A percentile compares a stretch with the other conserved stretches of the same genome.
phyloP scores from a whole-genome alignment of 2,329 filamentous ascomycete species.

The Curvularia lunata region DNA sequence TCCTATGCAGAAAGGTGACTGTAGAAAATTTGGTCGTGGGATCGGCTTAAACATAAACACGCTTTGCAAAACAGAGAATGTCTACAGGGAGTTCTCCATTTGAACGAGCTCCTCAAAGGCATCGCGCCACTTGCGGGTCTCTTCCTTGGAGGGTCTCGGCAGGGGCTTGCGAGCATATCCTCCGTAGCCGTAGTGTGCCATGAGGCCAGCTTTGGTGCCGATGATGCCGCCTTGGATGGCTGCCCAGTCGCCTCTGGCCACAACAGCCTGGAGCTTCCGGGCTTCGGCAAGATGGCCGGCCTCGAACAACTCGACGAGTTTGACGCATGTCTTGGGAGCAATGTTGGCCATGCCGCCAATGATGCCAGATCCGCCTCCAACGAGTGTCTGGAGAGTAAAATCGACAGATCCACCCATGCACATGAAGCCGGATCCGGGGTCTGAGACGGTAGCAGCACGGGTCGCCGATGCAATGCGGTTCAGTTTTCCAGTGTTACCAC shows the following conservation, averaged over 20 bases:
- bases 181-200: conserved; percentile 70
- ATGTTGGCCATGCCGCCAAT: conserved; percentile 76
- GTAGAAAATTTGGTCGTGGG: background rate
- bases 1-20: background rate
- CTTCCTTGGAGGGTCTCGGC: conserved; percentile 56
- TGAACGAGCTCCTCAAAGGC: conserved; percentile 55
- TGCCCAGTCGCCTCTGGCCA: conserved; percentile 72
- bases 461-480: conserved; percentile 64
- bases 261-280: conserved; percentile 66
- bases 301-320: conserved; percentile 66
- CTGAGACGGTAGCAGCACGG: conserved; percentile 44
- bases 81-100: conserved; percentile 49
- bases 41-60: background rate
- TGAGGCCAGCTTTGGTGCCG: conserved; percentile 70
- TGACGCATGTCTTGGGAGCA: conserved; percentile 68
- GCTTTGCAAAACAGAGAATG: background rate
- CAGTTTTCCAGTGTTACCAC: conserved; percentile 73
- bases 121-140: conserved; percentile 50
- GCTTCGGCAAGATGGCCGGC: conserved; percentile 67
- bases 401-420: conserved; percentile 76
- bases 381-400: conserved; percentile 73
- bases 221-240: conserved; percentile 73
- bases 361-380: conserved; percentile 73
- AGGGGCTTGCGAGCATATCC: conserved; percentile 65
- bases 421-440: conserved; percentile 64